Conservation (phyloP, 2,329 filamentous ascomycete genomes). For the Colletotrichum tropicale region DNA sequence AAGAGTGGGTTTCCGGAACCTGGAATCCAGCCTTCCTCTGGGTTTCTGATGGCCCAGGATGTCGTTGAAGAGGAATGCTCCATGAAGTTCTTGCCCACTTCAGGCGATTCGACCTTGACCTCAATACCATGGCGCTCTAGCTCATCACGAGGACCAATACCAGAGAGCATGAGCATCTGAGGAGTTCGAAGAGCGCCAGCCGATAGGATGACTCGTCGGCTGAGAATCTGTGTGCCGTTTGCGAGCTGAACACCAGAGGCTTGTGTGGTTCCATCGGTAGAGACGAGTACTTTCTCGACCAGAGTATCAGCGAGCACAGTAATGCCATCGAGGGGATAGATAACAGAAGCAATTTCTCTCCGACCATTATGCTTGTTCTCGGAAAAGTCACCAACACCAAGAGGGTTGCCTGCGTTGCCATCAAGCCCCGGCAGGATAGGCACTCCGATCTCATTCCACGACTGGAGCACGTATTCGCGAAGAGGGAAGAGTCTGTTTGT, state of each 20-base stretch:
- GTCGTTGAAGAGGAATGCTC: neutral
- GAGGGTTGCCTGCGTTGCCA: neutral
- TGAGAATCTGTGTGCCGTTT: rapidly evolving
- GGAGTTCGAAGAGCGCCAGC: neutral
- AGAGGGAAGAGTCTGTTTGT: neutral
- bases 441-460: neutral
- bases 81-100: neutral
- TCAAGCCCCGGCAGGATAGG: neutral
- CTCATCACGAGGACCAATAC: neutral
- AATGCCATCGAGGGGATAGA: neutral
- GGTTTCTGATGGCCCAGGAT: neutral
- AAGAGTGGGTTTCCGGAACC: neutral
- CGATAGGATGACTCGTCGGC: neutral
- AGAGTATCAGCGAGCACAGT: neutral
- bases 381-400: neutral
- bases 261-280: rapidly evolving
- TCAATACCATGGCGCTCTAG: neutral
- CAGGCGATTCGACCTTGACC: neutral
- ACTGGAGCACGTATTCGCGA: neutral
- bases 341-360: neutral
- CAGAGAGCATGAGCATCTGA: neutral
- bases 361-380: neutral
- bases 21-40: neutral
- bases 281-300: neutral
- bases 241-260: neutral